Base-by-base conservation (phyloP, 306 rosid genomes). In the Fagus crenata region DNA sequence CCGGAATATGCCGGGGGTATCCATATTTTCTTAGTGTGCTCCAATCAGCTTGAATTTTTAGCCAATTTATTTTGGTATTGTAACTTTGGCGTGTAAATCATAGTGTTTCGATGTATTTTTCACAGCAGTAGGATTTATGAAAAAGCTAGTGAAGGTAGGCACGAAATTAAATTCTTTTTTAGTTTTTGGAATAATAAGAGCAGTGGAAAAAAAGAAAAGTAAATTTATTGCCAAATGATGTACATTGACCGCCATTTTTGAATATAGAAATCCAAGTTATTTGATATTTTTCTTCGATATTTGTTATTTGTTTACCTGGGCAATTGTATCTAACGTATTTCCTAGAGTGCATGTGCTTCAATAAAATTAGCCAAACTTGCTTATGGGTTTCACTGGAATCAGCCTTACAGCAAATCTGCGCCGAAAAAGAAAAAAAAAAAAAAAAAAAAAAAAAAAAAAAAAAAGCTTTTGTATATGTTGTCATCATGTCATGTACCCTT, bases 1-100 rank as follows among this genome's bases (percentile, higher is more conserved):
- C 96, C 2, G 97, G 98, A 61, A 86, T 84, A 74, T 90, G 93
- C 89, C 89, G 58, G 51, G 99, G 99, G 56, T 92, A 95, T 78
- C 90, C 92, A 39, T 87, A 92, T 77, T 84, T 82, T 88, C 85
- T 95, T 33, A 89, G 89, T 6, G 93, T 91, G 65, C 97, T 95
- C 53, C 97, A 92, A 82, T 87, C 92, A n/a, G 76, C 71, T 65
- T 90, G 85, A 87, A 67, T 55, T 31, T 53, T 74, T 77, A 39
- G 74, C 71, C 15, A 58, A 32, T 39, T 65, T 49, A 35, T 54
- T 72, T 58, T 77, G 72, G 60, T 51, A 72, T 77, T 81, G 82
- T 71, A 69, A 63, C 81, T 73, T 31, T 71, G 75, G 74, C 71
- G 65, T 81, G 90, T 88, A 46, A 46, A 9, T 46, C 51, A 83